Evolutionary conservation across 2,329 filamentous ascomycete species (phyloP).

Genomic region (Diplocarpon rosae): DNA sequence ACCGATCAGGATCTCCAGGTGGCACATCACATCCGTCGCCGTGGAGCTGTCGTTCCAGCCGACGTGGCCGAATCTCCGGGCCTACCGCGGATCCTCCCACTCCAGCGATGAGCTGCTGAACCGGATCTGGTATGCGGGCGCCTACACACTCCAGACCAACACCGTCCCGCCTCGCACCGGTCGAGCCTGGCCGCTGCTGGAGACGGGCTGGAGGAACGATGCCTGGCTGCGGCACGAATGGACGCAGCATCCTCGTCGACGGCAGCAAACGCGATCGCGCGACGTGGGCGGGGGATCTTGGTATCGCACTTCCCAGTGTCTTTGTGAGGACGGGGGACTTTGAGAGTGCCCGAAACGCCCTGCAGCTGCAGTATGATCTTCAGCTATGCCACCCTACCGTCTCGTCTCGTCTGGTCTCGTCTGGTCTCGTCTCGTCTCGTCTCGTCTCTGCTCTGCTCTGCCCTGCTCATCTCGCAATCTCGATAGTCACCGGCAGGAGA

Average conservation of each 20-base stretch:
- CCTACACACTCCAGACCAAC: conserved; percentile 32
- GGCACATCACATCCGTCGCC: conserved; percentile 24
- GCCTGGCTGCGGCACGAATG: conserved; percentile 15
- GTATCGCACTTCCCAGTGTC: conserved; percentile 42
- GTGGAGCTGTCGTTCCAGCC: conserved; percentile 32
- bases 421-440: too few relatives aligned
- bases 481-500: conserved; percentile 22
- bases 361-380: conserved; percentile 27
- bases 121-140: conserved; percentile 40
- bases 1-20: conserved; percentile 21
- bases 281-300: conserved; percentile 52
- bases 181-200: conserved; percentile 4
- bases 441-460: too few relatives aligned
- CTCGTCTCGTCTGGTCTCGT: too few relatives aligned
- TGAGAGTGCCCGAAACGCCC: conserved; percentile 36
- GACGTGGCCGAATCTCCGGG: conserved; percentile 32
- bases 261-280: conserved; percentile 48
- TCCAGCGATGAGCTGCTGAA: conserved; percentile 39
- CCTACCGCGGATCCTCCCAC: conserved; percentile 45
- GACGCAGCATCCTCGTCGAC: conserved; percentile 29
- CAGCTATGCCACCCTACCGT: conserved; percentile 21
- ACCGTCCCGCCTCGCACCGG: conserved; percentile 18
- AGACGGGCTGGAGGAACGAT: conserved; percentile 5
- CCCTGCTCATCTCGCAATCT: not conserved
- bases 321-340: conserved; percentile 44